phyloP scores from a whole-genome alignment of 768 basidiomycete genomes.

The Hirschioporus abietinus region DNA sequence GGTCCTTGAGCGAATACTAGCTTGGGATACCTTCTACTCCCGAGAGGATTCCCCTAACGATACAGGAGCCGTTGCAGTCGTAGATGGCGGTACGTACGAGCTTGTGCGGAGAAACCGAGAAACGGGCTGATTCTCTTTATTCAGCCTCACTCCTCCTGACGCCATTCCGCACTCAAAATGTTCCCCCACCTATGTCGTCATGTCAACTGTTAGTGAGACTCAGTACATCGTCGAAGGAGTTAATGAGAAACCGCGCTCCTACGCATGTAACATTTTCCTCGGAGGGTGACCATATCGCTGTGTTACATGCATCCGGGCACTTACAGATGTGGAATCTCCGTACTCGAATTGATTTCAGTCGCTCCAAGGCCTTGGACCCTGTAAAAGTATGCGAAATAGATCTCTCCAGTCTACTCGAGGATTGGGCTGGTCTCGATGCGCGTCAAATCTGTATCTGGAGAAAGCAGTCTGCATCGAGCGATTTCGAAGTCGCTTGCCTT shows the following conservation, averaged over 20 bases:
- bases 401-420: conserved; percentile 4
- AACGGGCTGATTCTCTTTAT: conserved; percentile 4
- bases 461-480: conserved; percentile 29
- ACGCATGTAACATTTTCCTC: conserved; percentile 62
- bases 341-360: conserved; percentile 55
- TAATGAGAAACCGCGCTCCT: conserved; percentile 40
- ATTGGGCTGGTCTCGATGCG: conserved; percentile 24
- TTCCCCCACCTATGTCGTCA: conserved; percentile 98
- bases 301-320: conserved; percentile 66
- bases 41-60: conserved; percentile 55
- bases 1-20: conserved; percentile 56
- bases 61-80: conserved; percentile 81
- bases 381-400: conserved; percentile 27
- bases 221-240: conserved; percentile 19
- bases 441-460: conserved; percentile 20
- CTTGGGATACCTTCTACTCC: conserved; percentile 76
- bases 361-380: conserved; percentile 58
- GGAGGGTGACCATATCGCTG: conserved; percentile 49
- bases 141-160: conserved; percentile 77
- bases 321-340: conserved; percentile 67
- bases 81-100: conserved; percentile 74
- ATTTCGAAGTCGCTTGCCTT: conserved; percentile 31
- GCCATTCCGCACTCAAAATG: conserved; percentile 88
- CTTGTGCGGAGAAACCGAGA: conserved; percentile 4
- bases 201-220: conserved; percentile 30